Evolutionary conservation across 495 filamentous ascomycete genomes (phyloP), one percentile per base, ranked within the genome.

Genomic region (Penicillium crystallinum): DNA sequence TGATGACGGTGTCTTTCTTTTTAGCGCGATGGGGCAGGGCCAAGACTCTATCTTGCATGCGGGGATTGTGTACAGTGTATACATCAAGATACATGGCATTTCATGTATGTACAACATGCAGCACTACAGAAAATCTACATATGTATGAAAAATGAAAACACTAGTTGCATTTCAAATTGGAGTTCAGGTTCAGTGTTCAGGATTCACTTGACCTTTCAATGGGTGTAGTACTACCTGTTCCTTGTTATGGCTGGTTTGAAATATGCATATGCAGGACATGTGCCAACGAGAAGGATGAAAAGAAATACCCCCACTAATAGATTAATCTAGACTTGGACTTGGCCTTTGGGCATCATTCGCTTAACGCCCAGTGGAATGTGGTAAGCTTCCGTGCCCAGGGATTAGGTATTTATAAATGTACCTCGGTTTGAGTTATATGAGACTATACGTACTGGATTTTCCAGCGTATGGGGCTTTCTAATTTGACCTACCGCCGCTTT

Each of bases 21-120:
- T 58, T 61, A 61, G 58, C 55, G 61, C 50, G 55, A 62, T 62
- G 48, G 49, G 56, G 56, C 53, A 18, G 53, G 40, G 55, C 54
- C 51, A 59, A 58, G 53, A 57, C 58, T 60, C 39, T 44, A 56
- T 56, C 56, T 49, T 50, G 49, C 54, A 53, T 56, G 54, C 49
- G 58, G 56, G 50, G 52, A 52, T 55, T 49, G 56, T 27, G 33
- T 48, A 38, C 31, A 29, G 18, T 1, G n/a, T n/a, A n/a, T n/a
- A n/a, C n/a, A n/a, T n/a, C n/a, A n/a, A n/a, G n/a, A n/a, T 25
- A 43, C 25, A 18, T 27, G 23, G 23, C 23, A 27, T 27, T 7
- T 7, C 14, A 18, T 31, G 25, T 29, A 27, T 44, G 11, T 27
- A 27, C 29, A 29, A 29, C 8, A 29, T 29, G 25, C 25, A 29